A percentile compares a stretch with the other conserved stretches of the same genome.
Evolutionary conservation across 2,329 filamentous ascomycete genomes (phyloP).

Genomic region (Blastomyces parvus): DNA sequence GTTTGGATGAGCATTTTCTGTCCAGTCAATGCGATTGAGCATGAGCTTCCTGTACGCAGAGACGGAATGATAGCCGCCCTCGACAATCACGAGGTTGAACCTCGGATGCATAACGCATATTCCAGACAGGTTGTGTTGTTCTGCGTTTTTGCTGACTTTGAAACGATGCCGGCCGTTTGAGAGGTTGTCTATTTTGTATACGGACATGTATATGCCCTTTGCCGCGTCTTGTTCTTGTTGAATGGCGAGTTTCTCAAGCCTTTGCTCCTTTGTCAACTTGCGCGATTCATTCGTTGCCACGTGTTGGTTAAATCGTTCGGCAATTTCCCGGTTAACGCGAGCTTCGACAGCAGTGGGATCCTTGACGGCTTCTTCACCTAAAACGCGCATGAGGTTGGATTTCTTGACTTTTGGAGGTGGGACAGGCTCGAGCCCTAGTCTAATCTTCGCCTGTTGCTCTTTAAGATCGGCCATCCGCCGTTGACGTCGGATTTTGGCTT

Average conservation of each 20-base stretch:
- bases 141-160: slow-evolving; percentile 85
- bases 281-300: slow-evolving; percentile 69
- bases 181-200: slow-evolving; percentile 84
- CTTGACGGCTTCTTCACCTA: slow-evolving; percentile 86
- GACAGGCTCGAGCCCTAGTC: slow-evolving; percentile 78
- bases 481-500: slow-evolving; percentile 81
- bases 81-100: slow-evolving; percentile 81
- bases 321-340: slow-evolving; percentile 84
- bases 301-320: slow-evolving; percentile 72
- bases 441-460: slow-evolving; percentile 92
- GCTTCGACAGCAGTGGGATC: slow-evolving; percentile 96
- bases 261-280: slow-evolving; percentile 79
- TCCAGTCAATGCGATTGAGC: slow-evolving; percentile 90
- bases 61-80: slow-evolving; percentile 77
- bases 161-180: slow-evolving; percentile 88
- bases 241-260: slow-evolving; percentile 66
- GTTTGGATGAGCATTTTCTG: slow-evolving; percentile 68
- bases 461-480: slow-evolving; percentile 87
- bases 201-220: slow-evolving; percentile 74
- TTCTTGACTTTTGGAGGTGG: slow-evolving; percentile 95
- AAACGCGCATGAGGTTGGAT: slow-evolving; percentile 91
- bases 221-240: slow-evolving; percentile 84
- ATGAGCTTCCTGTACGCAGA: slow-evolving; percentile 85
- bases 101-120: slow-evolving; percentile 87
- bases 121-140: slow-evolving; percentile 77